A percentile compares a stretch with the other conserved stretches of the same genome.
Conservation (phyloP, 208 protist genomes). For the Trypanosoma cruzi region DNA sequence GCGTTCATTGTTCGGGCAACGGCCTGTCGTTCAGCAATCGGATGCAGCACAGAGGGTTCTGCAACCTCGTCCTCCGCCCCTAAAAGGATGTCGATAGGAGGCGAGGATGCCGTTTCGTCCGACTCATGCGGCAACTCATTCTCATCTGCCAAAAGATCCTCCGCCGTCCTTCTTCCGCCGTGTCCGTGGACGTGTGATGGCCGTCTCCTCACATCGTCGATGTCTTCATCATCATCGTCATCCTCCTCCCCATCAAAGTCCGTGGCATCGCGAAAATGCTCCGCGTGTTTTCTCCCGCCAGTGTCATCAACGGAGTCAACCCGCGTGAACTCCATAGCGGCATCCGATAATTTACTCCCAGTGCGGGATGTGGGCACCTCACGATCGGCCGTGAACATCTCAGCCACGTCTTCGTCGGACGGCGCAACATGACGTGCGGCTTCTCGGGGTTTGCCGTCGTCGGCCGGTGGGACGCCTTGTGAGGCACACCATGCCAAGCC, state of each 20-base stretch:
- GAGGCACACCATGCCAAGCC: conserved; percentile 3
- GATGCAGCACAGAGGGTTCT: neutral
- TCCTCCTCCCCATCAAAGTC: conserved; percentile 8
- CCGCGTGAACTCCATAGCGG: conserved; percentile 13
- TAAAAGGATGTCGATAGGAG: neutral
- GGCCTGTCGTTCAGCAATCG: conserved; percentile 28
- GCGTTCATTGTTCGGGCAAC: conserved; percentile 3
- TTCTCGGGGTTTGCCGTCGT: neutral
- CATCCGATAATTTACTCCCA: neutral
- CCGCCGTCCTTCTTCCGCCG: neutral
- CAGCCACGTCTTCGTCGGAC: conserved; percentile 28
- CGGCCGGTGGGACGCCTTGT: neutral
- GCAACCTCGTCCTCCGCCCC: too few relatives aligned
- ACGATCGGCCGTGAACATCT: too few relatives aligned
- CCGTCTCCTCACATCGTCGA: neutral
- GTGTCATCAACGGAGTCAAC: neutral
- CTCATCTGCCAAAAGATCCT: neutral
- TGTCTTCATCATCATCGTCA: conserved; percentile 19
- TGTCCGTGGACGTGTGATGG: neutral
- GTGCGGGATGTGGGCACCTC: neutral
- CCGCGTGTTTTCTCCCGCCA: neutral
- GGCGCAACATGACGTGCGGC: conserved; percentile 10
- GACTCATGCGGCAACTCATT: neutral
- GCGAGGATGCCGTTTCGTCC: neutral
- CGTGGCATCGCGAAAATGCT: neutral